Evolutionary conservation across 2,329 filamentous ascomycete species (phyloP), one percentile per base, ranked within the genome.

Genomic region (Sporothrix phasma): DNA sequence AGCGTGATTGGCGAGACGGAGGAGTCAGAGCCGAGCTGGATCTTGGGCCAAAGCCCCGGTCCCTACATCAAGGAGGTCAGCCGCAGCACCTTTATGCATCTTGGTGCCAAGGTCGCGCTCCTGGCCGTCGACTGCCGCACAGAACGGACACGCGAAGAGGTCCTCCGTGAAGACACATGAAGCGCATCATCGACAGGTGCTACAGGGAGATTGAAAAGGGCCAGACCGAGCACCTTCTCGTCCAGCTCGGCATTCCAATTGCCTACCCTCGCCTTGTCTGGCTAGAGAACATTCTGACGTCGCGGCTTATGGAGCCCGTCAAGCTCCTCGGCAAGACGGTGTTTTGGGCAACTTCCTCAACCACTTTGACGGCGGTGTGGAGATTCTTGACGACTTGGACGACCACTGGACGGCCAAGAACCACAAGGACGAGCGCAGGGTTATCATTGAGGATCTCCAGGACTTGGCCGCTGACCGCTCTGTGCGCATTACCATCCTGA

Each of bases 321-420:
- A 97, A 97, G 74, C 90, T 90, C 5, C 80, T 97, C 26, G 90
- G 92, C 45, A 88, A 90, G 71, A 84, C 88, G 41, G 93, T 1
- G 75, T 95, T 69, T 81, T 97, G 61, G 90, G 91, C 3, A 84
- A 84, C 66, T 85, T 95, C 49, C 80, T 96, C 45, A 96, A 96
- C 77, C 89, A 89, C 69, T 92, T 96, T 69, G 92, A 97, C 71
- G 92, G 91, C 24, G 91, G 91, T 19, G 89, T 94, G 5, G 94
- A 97, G 74, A 89, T 97, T 15, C 79, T 96, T 31, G 92, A 96
- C 72, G 92, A 96, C 70, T 78, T 96, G 10, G 93, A 97, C 72
- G 94, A 97, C 74, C 93, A 99, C 73, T 99, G 94, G 94, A 97
- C 93, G 0, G 90, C 93, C 43, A 96, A 91, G 73, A 90, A 92